A percentile compares a stretch with the other conserved stretches of the same genome.
Conservation (phyloP, 306 rosid species). For the Arachis hypogaea region DNA sequence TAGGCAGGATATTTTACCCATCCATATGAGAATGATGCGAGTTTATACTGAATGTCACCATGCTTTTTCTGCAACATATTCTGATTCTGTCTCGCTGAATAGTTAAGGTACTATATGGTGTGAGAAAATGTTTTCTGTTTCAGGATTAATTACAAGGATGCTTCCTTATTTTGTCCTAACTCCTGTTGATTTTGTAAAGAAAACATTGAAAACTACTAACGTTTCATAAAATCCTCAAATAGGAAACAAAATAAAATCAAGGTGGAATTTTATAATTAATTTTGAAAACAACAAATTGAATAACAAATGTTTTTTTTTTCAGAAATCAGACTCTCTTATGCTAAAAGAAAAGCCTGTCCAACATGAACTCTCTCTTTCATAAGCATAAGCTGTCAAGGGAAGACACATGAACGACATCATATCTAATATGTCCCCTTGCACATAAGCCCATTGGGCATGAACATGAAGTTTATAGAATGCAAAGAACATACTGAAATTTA, state of each 20-base stretch:
- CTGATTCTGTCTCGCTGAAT: conserved; percentile 23
- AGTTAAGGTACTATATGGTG: background rate
- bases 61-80: background rate
- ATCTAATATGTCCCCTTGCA: background rate
- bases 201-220: no score
- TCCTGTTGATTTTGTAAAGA: background rate
- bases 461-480: background rate
- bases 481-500: background rate
- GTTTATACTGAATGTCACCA: conserved; percentile 11
- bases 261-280: background rate
- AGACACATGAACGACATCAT: no score
- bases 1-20: conserved; percentile 15
- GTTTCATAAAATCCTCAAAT: background rate
- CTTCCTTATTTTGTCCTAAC: background rate
- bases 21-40: conserved; percentile 18
- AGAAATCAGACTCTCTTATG: no score
- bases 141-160: no score
- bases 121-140: no score
- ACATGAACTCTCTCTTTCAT: background rate
- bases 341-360: background rate
- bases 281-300: no score
- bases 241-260: background rate
- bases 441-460: background rate
- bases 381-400: background rate
- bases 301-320: no score